Conservation (phyloP, 345 rosid species). For the Excoecaria agallocha region DNA sequence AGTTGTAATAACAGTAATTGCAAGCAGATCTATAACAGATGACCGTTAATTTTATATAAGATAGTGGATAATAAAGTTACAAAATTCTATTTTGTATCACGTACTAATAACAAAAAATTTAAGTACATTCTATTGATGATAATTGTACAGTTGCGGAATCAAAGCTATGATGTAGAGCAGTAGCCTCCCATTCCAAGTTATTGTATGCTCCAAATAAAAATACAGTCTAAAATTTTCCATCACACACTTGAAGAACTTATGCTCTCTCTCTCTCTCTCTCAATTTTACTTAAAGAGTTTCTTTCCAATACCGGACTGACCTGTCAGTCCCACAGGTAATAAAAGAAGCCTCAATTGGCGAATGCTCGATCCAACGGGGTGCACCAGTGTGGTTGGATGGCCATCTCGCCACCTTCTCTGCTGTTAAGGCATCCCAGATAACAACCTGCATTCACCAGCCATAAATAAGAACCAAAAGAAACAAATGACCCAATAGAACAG, state of each 20-base stretch:
- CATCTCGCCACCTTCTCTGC: constrained; percentile 69
- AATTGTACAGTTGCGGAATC: neutral
- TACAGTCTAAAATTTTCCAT: neutral
- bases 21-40: no score
- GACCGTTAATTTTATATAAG: no score
- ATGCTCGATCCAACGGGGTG: constrained; percentile 84
- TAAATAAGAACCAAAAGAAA: neutral
- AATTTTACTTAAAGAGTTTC: constrained; percentile 28
- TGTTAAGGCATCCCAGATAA: constrained; percentile 76
- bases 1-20: no score
- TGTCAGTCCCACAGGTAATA: constrained; percentile 56
- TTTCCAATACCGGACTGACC: constrained; percentile 64
- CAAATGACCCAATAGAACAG: neutral
- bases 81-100: neutral
- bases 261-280: neutral
- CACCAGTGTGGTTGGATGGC: constrained; percentile 69
- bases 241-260: no score
- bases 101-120: neutral
- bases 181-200: neutral
- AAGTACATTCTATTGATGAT: neutral
- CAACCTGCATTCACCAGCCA: constrained; percentile 47
- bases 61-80: neutral
- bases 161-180: neutral
- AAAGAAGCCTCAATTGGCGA: constrained; percentile 70
- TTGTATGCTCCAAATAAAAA: neutral